Percentiles rank a stretch among this genome's conserved stretches.
These are phyloP conservation scores for Colletotrichum simmondsii DNA, from an alignment of 2,329 filamentous ascomycete genomes.

Conservation along the genomic window DNA sequence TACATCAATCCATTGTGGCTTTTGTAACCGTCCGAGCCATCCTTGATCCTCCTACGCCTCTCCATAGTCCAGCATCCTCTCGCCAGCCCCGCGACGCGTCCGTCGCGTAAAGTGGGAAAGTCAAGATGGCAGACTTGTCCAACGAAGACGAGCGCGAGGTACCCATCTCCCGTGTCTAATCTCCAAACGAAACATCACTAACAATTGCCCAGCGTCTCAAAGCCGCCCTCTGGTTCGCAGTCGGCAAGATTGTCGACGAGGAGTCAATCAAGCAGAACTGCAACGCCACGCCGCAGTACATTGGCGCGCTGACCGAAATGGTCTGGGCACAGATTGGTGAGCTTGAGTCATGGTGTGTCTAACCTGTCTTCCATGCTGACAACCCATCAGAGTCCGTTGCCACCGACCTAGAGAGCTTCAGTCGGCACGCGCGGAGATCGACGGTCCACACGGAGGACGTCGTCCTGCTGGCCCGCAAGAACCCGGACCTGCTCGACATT, in stretches of 20 bases:
- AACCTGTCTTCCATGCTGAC: not conserved
- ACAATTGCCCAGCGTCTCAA: slow-evolving; percentile 74
- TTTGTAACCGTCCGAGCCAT: too few species aligned
- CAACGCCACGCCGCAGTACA: slow-evolving; percentile 93
- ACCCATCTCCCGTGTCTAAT: not conserved
- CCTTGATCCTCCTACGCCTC: too few species aligned
- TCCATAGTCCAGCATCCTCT: too few species aligned
- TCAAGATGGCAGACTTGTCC: slow-evolving; percentile 46
- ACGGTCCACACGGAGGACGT: slow-evolving; percentile 90
- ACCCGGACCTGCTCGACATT: slow-evolving; percentile 83
- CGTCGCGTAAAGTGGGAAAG: slow-evolving; percentile 32
- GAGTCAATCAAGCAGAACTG: slow-evolving; percentile 78
- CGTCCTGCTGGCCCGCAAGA: slow-evolving; percentile 85
- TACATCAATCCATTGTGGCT: not conserved
- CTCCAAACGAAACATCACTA: not conserved
- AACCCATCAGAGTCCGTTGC: slow-evolving; percentile 62
- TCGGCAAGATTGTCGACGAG: slow-evolving; percentile 90
- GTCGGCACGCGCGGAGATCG: slow-evolving; percentile 81
- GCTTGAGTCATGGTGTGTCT: not conserved
- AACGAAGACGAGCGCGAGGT: slow-evolving; percentile 51
- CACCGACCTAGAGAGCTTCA: slow-evolving; percentile 66
- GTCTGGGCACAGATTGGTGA: slow-evolving; percentile 83
- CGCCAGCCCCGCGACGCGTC: slow-evolving; percentile 13
- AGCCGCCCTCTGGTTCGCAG: slow-evolving; percentile 83
- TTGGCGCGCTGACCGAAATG: slow-evolving; percentile 85